Conservation (phyloP, 2,329 filamentous ascomycete genomes). For the Stromatinia cepivora region DNA sequence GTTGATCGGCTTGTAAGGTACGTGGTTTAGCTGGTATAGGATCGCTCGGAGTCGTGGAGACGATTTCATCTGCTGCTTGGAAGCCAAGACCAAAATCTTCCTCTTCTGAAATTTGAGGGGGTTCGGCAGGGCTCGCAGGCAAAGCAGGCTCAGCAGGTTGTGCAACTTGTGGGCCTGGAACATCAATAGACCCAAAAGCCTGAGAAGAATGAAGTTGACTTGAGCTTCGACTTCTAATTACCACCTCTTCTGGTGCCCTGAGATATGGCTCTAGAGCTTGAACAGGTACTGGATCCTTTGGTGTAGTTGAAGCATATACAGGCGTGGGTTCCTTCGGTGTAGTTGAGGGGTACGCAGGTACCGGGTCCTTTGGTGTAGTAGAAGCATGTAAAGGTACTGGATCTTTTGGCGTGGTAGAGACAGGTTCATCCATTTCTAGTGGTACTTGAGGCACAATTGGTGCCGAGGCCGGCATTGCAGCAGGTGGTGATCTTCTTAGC, state of each 20-base stretch:
- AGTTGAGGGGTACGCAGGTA: slow-evolving; percentile 17
- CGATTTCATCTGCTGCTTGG: background rate
- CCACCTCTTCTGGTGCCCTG: slow-evolving; percentile 10
- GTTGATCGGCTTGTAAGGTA: background rate
- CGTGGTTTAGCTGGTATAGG: slow-evolving; percentile 6
- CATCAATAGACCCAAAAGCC: slow-evolving; percentile 18
- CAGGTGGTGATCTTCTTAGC: slow-evolving; percentile 27
- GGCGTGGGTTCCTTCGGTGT: slow-evolving; percentile 12
- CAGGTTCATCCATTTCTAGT: background rate
- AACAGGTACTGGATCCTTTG: slow-evolving; percentile 27
- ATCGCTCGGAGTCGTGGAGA: slow-evolving; percentile 14
- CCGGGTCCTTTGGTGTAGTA: slow-evolving; percentile 26
- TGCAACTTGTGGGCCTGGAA: slow-evolving; percentile 2
- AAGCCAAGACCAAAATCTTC: background rate
- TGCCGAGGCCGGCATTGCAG: slow-evolving; percentile 11
- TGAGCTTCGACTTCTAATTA: slow-evolving; percentile 14
- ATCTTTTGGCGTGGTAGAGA: slow-evolving; percentile 27
- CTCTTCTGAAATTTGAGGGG: slow-evolving; percentile 8
- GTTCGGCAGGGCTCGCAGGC: slow-evolving; percentile 2
- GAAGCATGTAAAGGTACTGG: slow-evolving; percentile 22
- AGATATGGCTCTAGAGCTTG: slow-evolving; percentile 18
- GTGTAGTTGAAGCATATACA: slow-evolving; percentile 22
- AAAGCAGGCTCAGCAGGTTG: background rate
- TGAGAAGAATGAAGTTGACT: slow-evolving; percentile 12
- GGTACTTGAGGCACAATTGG: background rate